Percentiles rank a stretch among this genome's conserved stretches.
Evolutionary conservation across 1,139 yeast species (phyloP).

Genomic region (Yamadazyma diddensiae): DNA sequence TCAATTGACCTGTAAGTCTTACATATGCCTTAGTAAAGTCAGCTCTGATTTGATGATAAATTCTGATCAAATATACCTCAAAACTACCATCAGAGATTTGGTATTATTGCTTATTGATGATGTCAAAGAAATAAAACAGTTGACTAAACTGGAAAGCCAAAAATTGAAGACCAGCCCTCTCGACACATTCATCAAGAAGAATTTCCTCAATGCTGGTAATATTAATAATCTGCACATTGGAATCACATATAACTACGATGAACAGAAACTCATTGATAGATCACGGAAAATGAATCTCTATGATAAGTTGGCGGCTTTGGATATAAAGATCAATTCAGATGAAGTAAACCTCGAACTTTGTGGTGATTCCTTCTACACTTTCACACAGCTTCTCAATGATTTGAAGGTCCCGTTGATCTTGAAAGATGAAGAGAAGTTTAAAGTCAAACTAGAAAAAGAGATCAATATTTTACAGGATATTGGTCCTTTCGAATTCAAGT

Average conservation of each 20-base stretch:
- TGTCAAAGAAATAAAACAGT: constrained; percentile 23
- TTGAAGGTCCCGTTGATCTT: constrained; percentile 65
- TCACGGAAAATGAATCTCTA: constrained; percentile 10
- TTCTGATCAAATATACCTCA: constrained; percentile 30
- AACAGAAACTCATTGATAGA: constrained; percentile 5
- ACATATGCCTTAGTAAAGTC: constrained; percentile 50
- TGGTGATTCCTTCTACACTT: constrained; percentile 80
- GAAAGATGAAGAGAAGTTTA: constrained; percentile 55
- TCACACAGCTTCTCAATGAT: constrained; percentile 66
- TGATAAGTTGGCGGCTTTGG: constrained; percentile 27
- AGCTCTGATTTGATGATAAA: constrained; percentile 45
- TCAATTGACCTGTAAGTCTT: constrained; percentile 50
- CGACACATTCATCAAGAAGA: constrained; percentile 27
- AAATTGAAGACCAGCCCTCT: constrained; percentile 3
- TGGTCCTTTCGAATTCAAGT: constrained; percentile 32
- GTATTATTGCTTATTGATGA: constrained; percentile 61
- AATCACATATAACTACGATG: constrained; percentile 27
- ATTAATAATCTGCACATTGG: constrained; percentile 43
- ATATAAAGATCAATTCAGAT: constrained; percentile 49
- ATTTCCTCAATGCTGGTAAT: constrained; percentile 46
- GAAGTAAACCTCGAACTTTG: constrained; percentile 58
- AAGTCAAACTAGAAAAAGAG: constrained; percentile 29
- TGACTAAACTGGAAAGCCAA: background rate
- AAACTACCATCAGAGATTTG: constrained; percentile 45
- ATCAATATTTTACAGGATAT: constrained; percentile 51